phyloP scores from a whole-genome alignment of 441 rosid genomes.

The Jatropha multifida region DNA sequence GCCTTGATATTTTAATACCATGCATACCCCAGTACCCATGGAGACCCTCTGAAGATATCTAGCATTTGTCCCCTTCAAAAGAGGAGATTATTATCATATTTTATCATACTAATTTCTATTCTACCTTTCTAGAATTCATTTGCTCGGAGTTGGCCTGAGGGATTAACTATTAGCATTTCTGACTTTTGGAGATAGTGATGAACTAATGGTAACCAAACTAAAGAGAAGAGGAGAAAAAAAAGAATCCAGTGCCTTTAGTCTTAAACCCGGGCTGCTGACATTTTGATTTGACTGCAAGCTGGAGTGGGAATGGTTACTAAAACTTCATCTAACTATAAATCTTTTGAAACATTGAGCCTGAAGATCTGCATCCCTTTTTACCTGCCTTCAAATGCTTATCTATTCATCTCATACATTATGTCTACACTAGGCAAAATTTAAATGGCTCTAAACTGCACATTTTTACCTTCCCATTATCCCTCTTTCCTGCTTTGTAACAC shows the following conservation, averaged over 20 bases:
- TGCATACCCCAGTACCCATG: conserved; percentile 1
- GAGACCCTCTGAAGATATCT: not conserved
- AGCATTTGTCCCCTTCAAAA: not conserved
- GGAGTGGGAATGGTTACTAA: too few relatives aligned
- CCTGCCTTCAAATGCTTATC: too few relatives aligned
- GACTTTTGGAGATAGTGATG: not conserved
- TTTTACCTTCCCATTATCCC: not conserved
- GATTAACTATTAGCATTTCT: too few relatives aligned
- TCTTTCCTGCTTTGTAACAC: not conserved
- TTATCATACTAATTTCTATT: too few relatives aligned
- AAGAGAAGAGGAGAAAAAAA: not conserved
- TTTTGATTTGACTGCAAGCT: too few relatives aligned
- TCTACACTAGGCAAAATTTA: too few relatives aligned
- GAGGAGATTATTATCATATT: not conserved
- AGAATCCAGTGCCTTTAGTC: not conserved
- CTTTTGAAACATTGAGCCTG: too few relatives aligned
- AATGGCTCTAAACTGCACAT: not conserved
- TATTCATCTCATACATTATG: too few relatives aligned
- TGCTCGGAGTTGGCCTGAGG: too few relatives aligned
- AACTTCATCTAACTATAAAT: too few relatives aligned
- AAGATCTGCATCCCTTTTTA: too few relatives aligned
- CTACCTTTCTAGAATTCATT: too few relatives aligned
- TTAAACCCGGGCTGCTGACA: not conserved
- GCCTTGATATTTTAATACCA: not conserved
- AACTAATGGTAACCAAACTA: not conserved